phyloP scores from a whole-genome alignment of 2,329 filamentous ascomycete genomes.

The Aspergillus ruber region DNA sequence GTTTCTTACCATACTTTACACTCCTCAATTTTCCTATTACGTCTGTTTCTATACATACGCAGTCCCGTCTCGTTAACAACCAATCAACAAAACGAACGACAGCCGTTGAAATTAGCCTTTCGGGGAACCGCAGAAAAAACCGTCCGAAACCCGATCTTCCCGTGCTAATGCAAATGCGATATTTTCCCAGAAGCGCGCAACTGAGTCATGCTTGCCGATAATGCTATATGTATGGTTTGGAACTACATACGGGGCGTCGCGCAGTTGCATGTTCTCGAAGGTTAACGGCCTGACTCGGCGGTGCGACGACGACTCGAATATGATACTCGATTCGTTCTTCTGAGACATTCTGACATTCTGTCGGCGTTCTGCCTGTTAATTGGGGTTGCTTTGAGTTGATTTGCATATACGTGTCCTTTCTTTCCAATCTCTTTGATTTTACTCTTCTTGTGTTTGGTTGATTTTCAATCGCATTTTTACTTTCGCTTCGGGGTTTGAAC shows the following conservation, averaged over 20 bases:
- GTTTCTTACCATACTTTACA: too few species aligned
- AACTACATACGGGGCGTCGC: too few species aligned
- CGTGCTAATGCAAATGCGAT: not conserved
- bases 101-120: not conserved
- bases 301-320: not conserved
- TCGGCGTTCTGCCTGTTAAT: not conserved
- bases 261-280: too few species aligned
- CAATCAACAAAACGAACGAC: not conserved
- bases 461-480: constrained; percentile 1
- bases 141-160: not conserved
- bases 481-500: too few species aligned
- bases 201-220: not conserved
- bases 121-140: not conserved
- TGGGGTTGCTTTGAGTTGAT: not conserved
- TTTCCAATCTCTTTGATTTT: constrained; percentile 1
- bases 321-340: not conserved
- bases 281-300: not conserved
- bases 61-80: too few species aligned
- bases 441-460: not conserved
- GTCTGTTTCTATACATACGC: too few species aligned
- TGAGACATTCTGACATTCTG: not conserved
- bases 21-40: too few species aligned
- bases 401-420: not conserved
- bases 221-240: too few species aligned
- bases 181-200: not conserved